phyloP scores from a whole-genome alignment of 169 alveolate genomes.

The Blepharisma undulans region DNA sequence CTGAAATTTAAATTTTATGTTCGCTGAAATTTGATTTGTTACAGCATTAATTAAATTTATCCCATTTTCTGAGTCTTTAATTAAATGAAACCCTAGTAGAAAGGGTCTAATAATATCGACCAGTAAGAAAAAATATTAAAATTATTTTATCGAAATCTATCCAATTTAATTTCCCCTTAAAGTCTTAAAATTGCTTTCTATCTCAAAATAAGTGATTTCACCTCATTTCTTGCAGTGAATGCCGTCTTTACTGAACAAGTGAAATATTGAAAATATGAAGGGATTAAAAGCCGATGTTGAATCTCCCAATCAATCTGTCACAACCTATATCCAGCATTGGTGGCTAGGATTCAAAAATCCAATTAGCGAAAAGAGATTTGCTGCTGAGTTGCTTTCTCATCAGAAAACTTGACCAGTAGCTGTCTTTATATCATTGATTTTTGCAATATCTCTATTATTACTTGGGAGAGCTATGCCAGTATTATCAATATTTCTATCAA shows the following conservation, averaged over 20 bases:
- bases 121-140: background rate
- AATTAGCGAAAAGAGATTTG: background rate
- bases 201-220: background rate
- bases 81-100: background rate
- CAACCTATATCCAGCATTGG: background rate
- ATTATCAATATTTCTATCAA: background rate
- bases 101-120: background rate
- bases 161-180: background rate
- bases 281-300: background rate
- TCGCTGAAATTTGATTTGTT: background rate
- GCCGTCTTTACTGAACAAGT: background rate
- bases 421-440: background rate
- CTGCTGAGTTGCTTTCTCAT: background rate
- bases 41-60: background rate
- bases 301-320: background rate
- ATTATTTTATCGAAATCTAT: background rate
- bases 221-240: background rate
- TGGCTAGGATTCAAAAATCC: background rate
- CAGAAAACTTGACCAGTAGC: background rate
- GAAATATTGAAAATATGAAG: background rate
- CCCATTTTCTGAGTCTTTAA: background rate
- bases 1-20: too few relatives aligned
- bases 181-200: background rate
- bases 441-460: background rate
- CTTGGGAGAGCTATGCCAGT: background rate